Conservation (phyloP, 1,284 basidiomycete species). For the Moesziomyces globuligerus region DNA sequence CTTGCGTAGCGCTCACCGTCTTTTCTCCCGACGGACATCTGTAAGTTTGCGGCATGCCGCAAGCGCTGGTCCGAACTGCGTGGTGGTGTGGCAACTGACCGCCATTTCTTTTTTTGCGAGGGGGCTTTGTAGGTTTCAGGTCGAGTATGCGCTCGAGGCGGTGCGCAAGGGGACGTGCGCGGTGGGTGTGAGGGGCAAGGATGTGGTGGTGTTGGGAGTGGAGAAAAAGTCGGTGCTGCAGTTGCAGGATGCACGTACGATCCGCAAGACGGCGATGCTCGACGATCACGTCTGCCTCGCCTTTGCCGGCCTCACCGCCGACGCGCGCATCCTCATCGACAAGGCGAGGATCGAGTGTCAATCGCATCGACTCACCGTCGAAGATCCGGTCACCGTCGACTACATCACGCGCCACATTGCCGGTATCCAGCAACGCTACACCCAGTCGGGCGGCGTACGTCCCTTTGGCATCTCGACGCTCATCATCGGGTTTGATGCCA, state of each 20-base stretch:
- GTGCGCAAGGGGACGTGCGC: constrained; percentile 97
- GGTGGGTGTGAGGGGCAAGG: constrained; percentile 92
- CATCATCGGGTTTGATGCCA: constrained; percentile 95
- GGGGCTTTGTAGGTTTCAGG: constrained; percentile 71
- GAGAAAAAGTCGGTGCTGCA: constrained; percentile 99
- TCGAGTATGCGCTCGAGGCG: constrained; percentile 97
- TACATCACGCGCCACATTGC: constrained; percentile 98
- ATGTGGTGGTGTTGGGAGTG: constrained; percentile 94
- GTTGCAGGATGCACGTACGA: constrained; percentile 96
- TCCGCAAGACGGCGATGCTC: constrained; percentile 97
- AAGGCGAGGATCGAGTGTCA: constrained; percentile 98
- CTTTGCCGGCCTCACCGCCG: constrained; percentile 96
- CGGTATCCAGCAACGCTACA: constrained; percentile 98
- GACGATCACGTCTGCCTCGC: constrained; percentile 98
- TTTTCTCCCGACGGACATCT: constrained; percentile 94
- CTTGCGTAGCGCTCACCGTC: constrained; percentile 78
- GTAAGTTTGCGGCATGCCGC: no score
- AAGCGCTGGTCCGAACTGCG: no score
- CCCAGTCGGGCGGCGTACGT: constrained; percentile 97
- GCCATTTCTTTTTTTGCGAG: neutral
- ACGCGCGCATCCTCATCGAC: constrained; percentile 97
- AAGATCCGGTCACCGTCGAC: constrained; percentile 97
- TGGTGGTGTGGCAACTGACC: neutral
- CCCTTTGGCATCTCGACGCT: constrained; percentile 98
- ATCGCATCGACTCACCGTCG: constrained; percentile 94